Evolutionary conservation across 2,329 filamentous ascomycete species (phyloP), one percentile per base, ranked within the genome.

Genomic region (Coniochaeta sp.): DNA sequence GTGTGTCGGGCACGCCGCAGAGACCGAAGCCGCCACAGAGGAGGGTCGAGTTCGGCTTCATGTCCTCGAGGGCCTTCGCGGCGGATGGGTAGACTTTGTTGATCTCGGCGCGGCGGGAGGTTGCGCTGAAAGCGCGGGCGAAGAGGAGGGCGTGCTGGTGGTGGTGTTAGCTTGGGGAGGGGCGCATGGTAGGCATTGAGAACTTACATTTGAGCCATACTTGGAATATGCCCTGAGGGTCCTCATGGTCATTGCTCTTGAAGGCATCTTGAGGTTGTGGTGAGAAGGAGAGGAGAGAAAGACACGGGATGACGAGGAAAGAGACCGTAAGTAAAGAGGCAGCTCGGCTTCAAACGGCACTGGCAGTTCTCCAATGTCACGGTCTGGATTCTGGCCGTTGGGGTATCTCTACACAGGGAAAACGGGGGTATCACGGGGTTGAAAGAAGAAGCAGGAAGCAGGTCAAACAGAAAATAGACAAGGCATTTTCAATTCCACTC

Each of bases 11-110:
- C 24, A 91, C 89, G 62, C 89, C 89, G 61, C 85, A 92, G 49
- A 94, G 83, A 55, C 89, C 89, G 63, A 94, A 94, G 8, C 89
- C 89, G 59, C 89, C 89, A 58, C 87, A 90, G 30, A 94, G 75
- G 2, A 94, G 68, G 2, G 85, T 92, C n/a, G 80, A 78, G 70
- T 90, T 80, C 55, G 87, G 76, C 70, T 89, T 84, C 79, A 94
- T 85, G 67, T 94, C 88, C 68, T 84, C 82, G 61, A 90, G 76
- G 16, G 86, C 86, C 61, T 85, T 82, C 40, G 79, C 69, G 31
- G 86, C 84, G 1, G 86, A 88, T 38, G 85, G 79, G 60, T 83
- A 79, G 56, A 91, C 78, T 70, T 91, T 91, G 75, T 91, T 89
- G 72, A 91, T 89, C 67, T 86, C 84, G 64, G 76, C 71, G 53